A percentile compares a stretch with the other conserved stretches of the same genome.
Conservation (phyloP, 2,329 filamentous ascomycete species). For the Ascocoryne sarcoides region DNA sequence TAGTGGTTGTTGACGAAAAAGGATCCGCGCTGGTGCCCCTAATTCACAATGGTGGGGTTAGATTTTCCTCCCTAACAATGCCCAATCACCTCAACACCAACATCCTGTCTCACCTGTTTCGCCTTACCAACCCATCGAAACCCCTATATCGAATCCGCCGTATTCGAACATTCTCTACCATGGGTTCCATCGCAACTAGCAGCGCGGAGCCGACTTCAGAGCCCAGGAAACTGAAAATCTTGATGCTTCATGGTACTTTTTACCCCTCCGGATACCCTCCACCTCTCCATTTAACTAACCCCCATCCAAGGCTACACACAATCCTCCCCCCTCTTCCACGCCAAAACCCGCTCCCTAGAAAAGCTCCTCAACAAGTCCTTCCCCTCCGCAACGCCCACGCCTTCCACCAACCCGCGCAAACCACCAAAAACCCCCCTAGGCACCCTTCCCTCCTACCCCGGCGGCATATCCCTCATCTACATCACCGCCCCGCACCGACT, state of each 20-base stretch:
- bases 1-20: too few relatives aligned
- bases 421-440: conserved; percentile 26
- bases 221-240: conserved; percentile 3
- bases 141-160: too few relatives aligned
- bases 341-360: conserved; percentile 79
- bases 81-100: too few relatives aligned
- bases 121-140: too few relatives aligned
- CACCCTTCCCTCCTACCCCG: conserved; percentile 36
- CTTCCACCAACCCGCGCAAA: conserved; percentile 38
- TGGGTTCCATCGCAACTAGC: too few relatives aligned
- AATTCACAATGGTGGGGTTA: too few relatives aligned
- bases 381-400: conserved; percentile 16
- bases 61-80: too few relatives aligned
- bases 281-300: not conserved
- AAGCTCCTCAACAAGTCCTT: conserved; percentile 73
- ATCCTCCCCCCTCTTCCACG: conserved; percentile 74
- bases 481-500: conserved; percentile 61
- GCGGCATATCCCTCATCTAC: conserved; percentile 49
- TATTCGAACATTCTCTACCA: too few relatives aligned
- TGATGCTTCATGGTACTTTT: conserved; percentile 72
- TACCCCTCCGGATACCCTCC: not conserved
- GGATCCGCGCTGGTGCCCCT: too few relatives aligned
- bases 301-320: conserved; percentile 67
- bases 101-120: too few relatives aligned
- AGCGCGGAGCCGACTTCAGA: too few relatives aligned